Evolutionary conservation across 257 asterid species (phyloP), one percentile per base, ranked within the genome.

Genomic region (Cruciata laevipes): DNA sequence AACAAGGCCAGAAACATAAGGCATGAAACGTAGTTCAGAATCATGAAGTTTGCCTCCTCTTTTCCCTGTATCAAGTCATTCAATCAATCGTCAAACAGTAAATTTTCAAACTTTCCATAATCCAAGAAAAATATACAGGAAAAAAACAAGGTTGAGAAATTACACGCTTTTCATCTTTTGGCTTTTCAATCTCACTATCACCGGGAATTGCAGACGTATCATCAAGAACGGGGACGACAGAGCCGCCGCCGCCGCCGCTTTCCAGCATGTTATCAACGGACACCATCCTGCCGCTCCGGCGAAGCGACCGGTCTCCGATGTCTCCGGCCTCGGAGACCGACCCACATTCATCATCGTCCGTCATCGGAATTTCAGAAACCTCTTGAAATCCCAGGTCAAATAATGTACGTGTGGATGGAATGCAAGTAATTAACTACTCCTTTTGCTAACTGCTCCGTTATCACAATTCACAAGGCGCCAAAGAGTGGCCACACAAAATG

Each of bases 281-380:
- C 21, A 88, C 71, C 20, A 78, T 76, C 70, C 85, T 76, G 37
- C 86, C 78, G 70, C 96, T 83, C 80, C 95, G 78, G 52, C 77
- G 81, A 71, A 89, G 84, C 3, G 89, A 91, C 38, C 97, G 67
- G 35, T 88, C 95, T 27, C 99, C 97, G n/a, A 90, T 90, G 82
- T 93, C 97, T 57, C 99, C 97, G 6, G 92, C 91, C 79, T 88
- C 97, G 0, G 99, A 93, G 20, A 84, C 95, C 3, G 82, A 72
- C 58, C 84, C 92, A 17, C 70, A 79, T 68, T 85, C 96, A 23
- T 5, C 14, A 9, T 69, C 65, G 3, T 59, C 55, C 78, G 67
- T 74, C 87, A 33, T 87, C 13, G 42, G 42, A 8, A 37, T 7
- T 11, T 11, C 42, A 6, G 40, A 1, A 37, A 37, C 12, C 10